These are phyloP conservation scores for Pseudocercospora fijiensis DNA, from an alignment of 2,329 filamentous ascomycete genomes.

Conservation along the genomic window DNA sequence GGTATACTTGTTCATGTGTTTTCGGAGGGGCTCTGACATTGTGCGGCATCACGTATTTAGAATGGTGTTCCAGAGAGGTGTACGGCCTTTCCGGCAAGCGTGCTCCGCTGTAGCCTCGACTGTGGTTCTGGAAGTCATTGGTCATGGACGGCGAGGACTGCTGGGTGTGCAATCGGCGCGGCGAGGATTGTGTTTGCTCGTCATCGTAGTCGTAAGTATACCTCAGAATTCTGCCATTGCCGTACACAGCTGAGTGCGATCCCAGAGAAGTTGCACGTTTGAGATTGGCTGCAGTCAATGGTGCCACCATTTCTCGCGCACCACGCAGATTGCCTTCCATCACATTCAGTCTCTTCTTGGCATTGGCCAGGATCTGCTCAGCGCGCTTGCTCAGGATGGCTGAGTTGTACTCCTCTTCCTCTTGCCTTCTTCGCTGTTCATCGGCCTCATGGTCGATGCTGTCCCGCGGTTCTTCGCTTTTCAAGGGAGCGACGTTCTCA, in stretches of 20 bases:
- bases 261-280: constrained; percentile 39
- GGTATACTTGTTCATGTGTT: constrained; percentile 15
- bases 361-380: constrained; percentile 88
- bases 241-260: constrained; percentile 18
- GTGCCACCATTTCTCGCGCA: constrained; percentile 56
- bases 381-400: constrained; percentile 76
- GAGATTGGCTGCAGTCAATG: constrained; percentile 41
- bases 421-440: constrained; percentile 39
- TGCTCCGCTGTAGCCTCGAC: constrained; percentile 62
- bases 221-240: constrained; percentile 21
- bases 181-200: constrained; percentile 18
- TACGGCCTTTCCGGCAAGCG: constrained; percentile 45
- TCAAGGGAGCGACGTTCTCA: constrained; percentile 13
- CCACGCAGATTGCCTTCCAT: constrained; percentile 91
- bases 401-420: constrained; percentile 63
- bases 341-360: constrained; percentile 82
- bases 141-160: constrained; percentile 34
- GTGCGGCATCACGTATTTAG: constrained; percentile 13
- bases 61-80: constrained; percentile 27
- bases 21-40: constrained; percentile 8
- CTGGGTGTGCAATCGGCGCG: constrained; percentile 31
- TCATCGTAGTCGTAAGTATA: constrained; percentile 27
- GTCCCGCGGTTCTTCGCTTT: constrained; percentile 4
- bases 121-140: constrained; percentile 48
- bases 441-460: constrained; percentile 26